These are phyloP conservation scores for Nemania sp. DNA, from an alignment of 2,329 filamentous ascomycete genomes.

Conservation along the genomic window DNA sequence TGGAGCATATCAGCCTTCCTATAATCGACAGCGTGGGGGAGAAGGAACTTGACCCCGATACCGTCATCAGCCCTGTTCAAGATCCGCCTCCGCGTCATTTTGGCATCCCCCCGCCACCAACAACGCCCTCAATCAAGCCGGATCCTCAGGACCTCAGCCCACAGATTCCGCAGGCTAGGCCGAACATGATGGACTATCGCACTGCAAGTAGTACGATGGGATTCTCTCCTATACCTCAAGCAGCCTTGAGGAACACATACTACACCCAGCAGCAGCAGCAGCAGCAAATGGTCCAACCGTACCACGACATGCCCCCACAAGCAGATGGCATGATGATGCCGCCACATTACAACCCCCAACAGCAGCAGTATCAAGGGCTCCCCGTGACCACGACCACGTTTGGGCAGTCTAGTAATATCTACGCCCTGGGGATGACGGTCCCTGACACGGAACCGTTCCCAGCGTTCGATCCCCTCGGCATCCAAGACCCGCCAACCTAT, in stretches of 20 bases:
- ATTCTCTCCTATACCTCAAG: slow-evolving; percentile 27
- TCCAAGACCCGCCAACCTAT: slow-evolving; percentile 45
- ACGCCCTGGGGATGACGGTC: slow-evolving; percentile 37
- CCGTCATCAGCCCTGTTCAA: slow-evolving; percentile 70
- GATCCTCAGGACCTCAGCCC: slow-evolving; percentile 37
- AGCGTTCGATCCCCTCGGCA: slow-evolving; percentile 44
- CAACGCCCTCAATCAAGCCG: slow-evolving; percentile 39
- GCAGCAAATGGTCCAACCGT: slow-evolving; percentile 21
- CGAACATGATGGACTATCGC: slow-evolving; percentile 30
- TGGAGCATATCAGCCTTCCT: slow-evolving; percentile 88
- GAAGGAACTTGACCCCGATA: slow-evolving; percentile 61
- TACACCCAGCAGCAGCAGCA: slow-evolving; percentile 31
- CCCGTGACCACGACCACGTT: slow-evolving; percentile 37
- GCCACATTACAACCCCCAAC: slow-evolving; percentile 31
- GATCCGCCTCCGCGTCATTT: slow-evolving; percentile 53
- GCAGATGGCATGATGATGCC: slow-evolving; percentile 33
- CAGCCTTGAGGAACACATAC: slow-evolving; percentile 31
- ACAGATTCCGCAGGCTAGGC: slow-evolving; percentile 26
- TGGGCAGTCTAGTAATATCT: slow-evolving; percentile 36
- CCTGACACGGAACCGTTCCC: slow-evolving; percentile 45
- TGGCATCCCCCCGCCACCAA: slow-evolving; percentile 38
- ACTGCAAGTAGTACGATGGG: slow-evolving; percentile 20
- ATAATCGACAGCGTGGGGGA: slow-evolving; percentile 66
- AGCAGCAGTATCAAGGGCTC: slow-evolving; percentile 39
- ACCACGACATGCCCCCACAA: slow-evolving; percentile 25